phyloP scores from a whole-genome alignment of 345 rosid species.

The Salix purpurea region DNA sequence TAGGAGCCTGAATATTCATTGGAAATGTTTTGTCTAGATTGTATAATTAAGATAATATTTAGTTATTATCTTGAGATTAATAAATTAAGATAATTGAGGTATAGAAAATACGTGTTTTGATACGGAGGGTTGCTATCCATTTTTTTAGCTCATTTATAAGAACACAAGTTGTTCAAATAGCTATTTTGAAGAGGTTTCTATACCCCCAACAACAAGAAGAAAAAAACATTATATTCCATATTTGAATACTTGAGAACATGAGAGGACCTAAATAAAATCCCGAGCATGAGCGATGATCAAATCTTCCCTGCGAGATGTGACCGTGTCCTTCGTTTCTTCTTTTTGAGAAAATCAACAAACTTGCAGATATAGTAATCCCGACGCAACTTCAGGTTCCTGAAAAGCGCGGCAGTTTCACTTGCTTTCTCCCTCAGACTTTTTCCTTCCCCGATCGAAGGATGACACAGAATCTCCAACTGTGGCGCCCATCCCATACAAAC shows the following conservation, averaged over 20 bases:
- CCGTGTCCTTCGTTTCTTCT: background rate
- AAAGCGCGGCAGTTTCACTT: conserved; percentile 11
- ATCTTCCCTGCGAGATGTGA: background rate
- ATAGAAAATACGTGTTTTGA: too few species aligned
- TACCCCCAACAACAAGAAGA: background rate
- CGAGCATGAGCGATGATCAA: background rate
- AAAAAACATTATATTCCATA: background rate
- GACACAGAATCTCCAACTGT: conserved; percentile 17
- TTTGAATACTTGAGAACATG: background rate
- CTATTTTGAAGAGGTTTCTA: background rate
- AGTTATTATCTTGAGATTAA: too few species aligned
- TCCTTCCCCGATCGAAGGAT: conserved; percentile 10
- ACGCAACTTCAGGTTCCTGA: conserved; percentile 19
- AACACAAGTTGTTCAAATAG: too few species aligned
- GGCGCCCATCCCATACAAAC: conserved; percentile 31
- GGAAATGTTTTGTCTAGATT: too few species aligned
- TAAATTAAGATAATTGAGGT: too few species aligned
- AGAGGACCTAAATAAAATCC: background rate
- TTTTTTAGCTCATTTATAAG: too few species aligned
- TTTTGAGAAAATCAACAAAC: conserved; percentile 20
- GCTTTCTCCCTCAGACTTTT: background rate
- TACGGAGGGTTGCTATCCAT: too few species aligned
- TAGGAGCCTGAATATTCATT: too few species aligned
- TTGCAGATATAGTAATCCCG: conserved; percentile 3
- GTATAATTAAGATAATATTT: too few species aligned